Base-by-base conservation (phyloP, 2,329 filamentous ascomycete genomes). In the Paecilomyces formosus region DNA sequence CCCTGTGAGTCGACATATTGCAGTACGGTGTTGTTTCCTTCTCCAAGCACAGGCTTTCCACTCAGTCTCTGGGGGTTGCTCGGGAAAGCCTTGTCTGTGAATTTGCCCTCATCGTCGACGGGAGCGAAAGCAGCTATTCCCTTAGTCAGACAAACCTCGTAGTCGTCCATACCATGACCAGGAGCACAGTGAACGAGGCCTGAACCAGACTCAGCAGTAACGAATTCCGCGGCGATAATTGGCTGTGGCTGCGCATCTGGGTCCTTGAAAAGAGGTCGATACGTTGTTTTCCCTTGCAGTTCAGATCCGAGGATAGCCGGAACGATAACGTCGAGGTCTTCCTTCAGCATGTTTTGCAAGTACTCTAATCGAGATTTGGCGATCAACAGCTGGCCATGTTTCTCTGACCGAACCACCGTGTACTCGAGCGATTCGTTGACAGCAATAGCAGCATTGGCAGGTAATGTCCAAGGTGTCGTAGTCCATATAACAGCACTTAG, bases 141-240 rank as follows among this genome's bases (percentile, higher is more conserved):
- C 53, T 88, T 79, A 24, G 82, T 74, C 54, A 82, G 82, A 71
- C 92, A 96, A 4, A 88, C 85, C 61, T 93, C 86, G 70, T 97
- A 99, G 71, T 99, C 94, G 45, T 99, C 94, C 80, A 96, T 94
- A 52, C 94, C 94, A 70, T 99, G 94, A 2, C 94, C 94, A 6
- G 94, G 93, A 2, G 94, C 94, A 63, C 92, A 82, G 71, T 99
- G 94, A 31, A 99, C 94, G n/a, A 99, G 79, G 11, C 94, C 94
- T 24, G 93, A 92, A 55, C 94, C 94, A n/a, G 93, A 95, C 26
- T 89, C 86, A 0, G 88, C 85, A 2, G 92, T 90, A 12, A 99
- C 94, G 69, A 97, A 97, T 60, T 91, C 86, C 2, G 91, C 94
- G 62, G 90, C 85, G 53, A 97, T 83, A 28, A 99, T 80, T 0